Conservation (phyloP, 2,329 filamentous ascomycete species). For the Lecanoromycetidae sp. region DNA sequence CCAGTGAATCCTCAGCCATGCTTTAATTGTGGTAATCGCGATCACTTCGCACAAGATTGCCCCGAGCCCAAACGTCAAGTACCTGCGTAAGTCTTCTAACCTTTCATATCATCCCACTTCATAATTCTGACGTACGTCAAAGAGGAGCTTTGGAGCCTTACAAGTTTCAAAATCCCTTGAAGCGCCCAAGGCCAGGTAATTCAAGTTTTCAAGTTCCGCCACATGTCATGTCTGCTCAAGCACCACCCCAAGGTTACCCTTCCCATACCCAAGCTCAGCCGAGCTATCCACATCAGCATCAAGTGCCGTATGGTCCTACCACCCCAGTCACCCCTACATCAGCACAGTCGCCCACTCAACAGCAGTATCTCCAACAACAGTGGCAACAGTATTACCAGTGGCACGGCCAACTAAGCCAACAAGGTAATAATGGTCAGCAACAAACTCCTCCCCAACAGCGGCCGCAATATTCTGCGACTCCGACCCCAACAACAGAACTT, state of each 20-base stretch:
- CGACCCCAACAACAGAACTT: conserved; percentile 18
- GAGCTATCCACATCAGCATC: conserved; percentile 5
- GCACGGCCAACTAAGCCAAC: conserved; percentile 14
- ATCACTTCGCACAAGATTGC: conserved; percentile 14
- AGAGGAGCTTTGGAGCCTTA: conserved; percentile 4
- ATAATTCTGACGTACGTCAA: not conserved
- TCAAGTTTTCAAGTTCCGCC: not conserved
- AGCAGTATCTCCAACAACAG: conserved; percentile 14
- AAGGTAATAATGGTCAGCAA: conserved; percentile 12
- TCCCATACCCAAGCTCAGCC: not conserved
- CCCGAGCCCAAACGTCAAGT: conserved; percentile 12
- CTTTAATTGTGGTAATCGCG: conserved; percentile 12
- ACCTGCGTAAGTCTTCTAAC: conserved; percentile 12
- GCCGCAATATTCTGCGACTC: conserved; percentile 19
- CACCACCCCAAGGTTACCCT: not conserved
- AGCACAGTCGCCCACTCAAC: conserved; percentile 13
- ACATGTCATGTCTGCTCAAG: not conserved
- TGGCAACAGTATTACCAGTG: conserved; percentile 19
- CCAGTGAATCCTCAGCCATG: conserved; percentile 6
- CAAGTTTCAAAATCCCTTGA: conserved; percentile 7
- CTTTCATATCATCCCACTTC: not conserved
- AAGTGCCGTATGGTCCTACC: conserved; percentile 1
- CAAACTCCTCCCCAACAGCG: conserved; percentile 19
- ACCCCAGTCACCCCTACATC: conserved; percentile 16
- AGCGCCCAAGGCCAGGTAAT: not conserved